Evolutionary conservation across 148 eudicot genomes (phyloP).

Genomic region (Rhododendron simsii): DNA sequence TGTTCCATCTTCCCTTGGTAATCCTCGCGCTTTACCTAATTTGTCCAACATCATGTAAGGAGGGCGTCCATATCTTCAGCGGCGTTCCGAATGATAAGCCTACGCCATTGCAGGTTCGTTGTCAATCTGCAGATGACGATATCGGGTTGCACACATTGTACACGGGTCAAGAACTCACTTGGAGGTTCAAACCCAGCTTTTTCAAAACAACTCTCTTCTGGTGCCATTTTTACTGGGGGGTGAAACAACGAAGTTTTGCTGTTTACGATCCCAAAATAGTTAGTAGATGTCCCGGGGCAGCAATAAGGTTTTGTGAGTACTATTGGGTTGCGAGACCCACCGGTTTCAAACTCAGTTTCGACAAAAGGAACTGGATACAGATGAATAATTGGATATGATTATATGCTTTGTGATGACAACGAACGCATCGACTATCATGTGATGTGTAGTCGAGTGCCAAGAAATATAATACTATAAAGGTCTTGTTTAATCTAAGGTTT

Average conservation of each 20-base stretch:
- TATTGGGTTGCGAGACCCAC: not conserved
- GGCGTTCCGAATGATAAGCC: not conserved
- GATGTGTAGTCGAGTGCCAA: too few relatives aligned
- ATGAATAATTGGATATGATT: not conserved
- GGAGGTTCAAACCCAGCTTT: not conserved
- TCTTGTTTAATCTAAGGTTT: too few relatives aligned
- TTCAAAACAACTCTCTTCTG: not conserved
- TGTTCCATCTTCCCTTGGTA: not conserved
- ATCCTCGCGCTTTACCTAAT: not conserved
- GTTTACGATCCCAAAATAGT: not conserved
- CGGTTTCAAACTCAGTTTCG: not conserved
- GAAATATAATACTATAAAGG: too few relatives aligned
- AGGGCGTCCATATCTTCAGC: not conserved
- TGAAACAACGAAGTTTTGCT: not conserved
- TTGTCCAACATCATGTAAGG: not conserved
- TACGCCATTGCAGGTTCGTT: not conserved
- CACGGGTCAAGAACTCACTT: not conserved
- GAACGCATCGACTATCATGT: not conserved
- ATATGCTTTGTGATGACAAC: not conserved
- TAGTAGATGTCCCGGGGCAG: not conserved
- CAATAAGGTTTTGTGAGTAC: not conserved
- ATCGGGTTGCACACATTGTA: not conserved
- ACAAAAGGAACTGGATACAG: not conserved
- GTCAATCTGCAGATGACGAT: not conserved
- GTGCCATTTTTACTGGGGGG: not conserved